A percentile compares a stretch with the other conserved stretches of the same genome.
These are phyloP conservation scores for Astragalus membranaceus DNA, from an alignment of 306 rosid species.

Conservation along the genomic window DNA sequence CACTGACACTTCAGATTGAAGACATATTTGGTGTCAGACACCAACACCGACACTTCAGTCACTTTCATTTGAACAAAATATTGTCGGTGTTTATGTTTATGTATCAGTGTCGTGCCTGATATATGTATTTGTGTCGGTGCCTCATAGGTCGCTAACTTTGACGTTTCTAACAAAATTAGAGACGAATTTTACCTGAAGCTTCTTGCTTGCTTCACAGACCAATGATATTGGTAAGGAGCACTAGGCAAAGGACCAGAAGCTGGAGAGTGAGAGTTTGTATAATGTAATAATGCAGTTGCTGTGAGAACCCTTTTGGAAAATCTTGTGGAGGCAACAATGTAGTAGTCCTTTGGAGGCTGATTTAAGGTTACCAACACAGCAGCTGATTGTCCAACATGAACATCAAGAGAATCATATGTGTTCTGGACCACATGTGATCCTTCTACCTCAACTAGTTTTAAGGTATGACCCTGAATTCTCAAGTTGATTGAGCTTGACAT, in stretches of 20 bases:
- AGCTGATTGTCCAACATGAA: constrained; percentile 89
- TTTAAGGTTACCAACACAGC: constrained; percentile 70
- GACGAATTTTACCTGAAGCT: constrained; percentile 49
- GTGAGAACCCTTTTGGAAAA: constrained; percentile 54
- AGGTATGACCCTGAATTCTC: constrained; percentile 68
- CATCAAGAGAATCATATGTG: constrained; percentile 77
- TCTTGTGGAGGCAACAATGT: constrained; percentile 82
- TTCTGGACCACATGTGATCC: constrained; percentile 86
- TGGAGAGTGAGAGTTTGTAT: constrained; percentile 68
- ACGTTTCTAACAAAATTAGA: too few species aligned
- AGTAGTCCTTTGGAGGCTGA: constrained; percentile 75
- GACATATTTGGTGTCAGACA: too few species aligned
- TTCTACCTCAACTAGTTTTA: constrained; percentile 86
- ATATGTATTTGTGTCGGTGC: too few species aligned
- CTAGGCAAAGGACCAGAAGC: constrained; percentile 78
- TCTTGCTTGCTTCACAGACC: constrained; percentile 94
- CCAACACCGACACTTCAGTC: too few species aligned
- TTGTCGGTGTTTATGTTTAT: too few species aligned
- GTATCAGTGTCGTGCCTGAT: too few species aligned
- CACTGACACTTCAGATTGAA: too few species aligned
- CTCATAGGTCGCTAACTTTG: too few species aligned
- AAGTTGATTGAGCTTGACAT: constrained; percentile 81
- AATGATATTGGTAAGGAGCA: constrained; percentile 54
- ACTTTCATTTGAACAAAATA: too few species aligned
- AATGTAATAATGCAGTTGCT: constrained; percentile 64